Base-by-base conservation (phyloP, 208 protist genomes). In the Porcisia hertigi region DNA sequence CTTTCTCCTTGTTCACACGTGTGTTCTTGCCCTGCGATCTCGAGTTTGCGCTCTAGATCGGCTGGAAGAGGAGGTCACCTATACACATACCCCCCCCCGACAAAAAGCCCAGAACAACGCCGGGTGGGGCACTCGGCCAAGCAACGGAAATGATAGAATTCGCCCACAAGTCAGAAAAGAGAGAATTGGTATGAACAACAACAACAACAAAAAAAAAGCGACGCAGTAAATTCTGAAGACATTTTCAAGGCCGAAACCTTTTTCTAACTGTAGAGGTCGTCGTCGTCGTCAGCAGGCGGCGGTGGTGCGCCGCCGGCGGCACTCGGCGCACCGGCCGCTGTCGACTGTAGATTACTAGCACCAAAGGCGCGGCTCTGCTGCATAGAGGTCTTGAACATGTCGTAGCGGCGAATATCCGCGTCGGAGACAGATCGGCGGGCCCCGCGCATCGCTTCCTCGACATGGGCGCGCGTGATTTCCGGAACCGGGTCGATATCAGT, bases 371-470 rank as follows among this genome's bases (percentile, higher is more conserved):
- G 75, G 14, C 86, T 81, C 80, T 96, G 88, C 76, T 96, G 89
- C 66, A 98, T 82, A 2, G 89, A 91, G 9, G 89, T 91, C 71
- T 89, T 89, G 88, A 98, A 99, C 81, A 97, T 90, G 70, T 99
- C 94, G 80, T 98, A 99, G 47, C 89, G 90, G 41, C 87, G 86
- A 45, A 99, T 92, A 75, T 99, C 96, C 25, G 94, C 84, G 69
- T 97, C 93, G 67, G 90, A 94, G 62, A 99, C 97, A 74, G 94
- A 98, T 73, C 93, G 92, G 67, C 96, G 85, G 12, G 95, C 92
- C 30, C 88, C 87, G 39, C 81, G 86, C 90, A 99, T 95, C 36
- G 98, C 92, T 74, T 98, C 90, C 81, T 97, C 94, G 25, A 99
- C 90, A 82, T 99, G 97, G 49, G 71, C 75, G 25, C 89, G 87